Base-by-base conservation (phyloP, 768 basidiomycete genomes). In the Boletus rubropictus region DNA sequence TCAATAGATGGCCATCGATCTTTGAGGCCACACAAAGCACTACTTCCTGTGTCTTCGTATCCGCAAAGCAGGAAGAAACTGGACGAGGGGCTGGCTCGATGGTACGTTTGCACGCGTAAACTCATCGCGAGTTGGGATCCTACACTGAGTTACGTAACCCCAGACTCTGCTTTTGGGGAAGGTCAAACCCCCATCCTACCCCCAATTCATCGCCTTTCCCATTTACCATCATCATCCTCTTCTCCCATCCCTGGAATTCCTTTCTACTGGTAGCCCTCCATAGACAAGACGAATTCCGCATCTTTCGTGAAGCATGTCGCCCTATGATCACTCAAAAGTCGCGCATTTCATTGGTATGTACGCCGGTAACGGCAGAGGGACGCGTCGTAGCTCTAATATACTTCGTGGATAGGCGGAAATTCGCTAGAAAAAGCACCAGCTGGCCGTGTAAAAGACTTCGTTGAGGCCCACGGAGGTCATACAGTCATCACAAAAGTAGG, bases 401-500 rank as follows among this genome's bases (percentile, higher is more conserved):
- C 28, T 29, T 46, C 40, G 39, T 28, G 28, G 47, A n/a, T 61
- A 97, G 96, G 96, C 61, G 94, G 91, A 52, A 97, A 97, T 71
- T 82, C 89, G 25, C 64, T 99, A 52, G 89, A 93, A 50, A 84
- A 79, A 51, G 94, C 94, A 25, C 72, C 85, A 22, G 74, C 84
- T 22, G 80, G 89, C 44, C 78, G 76, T 51, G 83, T 99, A 34
- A 76, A 82, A 53, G 93, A 97, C 71, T 99, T 95, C 68, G 94
- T 98, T 29, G 84, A 86, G 63, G 71, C 73, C 40, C 75, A 94
- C 65, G 93, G 94, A 9, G 96, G 96, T 48, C 96, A 99, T 69
- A 95, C 96, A 17, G 94, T 98, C 51, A 97, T 99, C 70, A 96
- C 92, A 49, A 98, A 98, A 75, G 96, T 94, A 58, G 52, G 77